Conservation (phyloP, 1,284 basidiomycete species). For the Pseudozyma sp. region DNA sequence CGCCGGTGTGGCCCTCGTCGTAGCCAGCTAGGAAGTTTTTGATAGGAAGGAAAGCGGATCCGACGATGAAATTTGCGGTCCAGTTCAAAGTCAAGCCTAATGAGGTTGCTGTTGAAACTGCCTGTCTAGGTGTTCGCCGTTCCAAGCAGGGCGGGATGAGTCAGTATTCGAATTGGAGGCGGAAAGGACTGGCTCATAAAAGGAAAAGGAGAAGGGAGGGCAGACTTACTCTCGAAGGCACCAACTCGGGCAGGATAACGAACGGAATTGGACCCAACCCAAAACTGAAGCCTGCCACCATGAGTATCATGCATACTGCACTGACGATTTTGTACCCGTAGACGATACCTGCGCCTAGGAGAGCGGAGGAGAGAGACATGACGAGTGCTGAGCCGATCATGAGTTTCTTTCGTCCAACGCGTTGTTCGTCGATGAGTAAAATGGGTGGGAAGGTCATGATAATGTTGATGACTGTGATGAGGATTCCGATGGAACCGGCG, state of each 20-base stretch:
- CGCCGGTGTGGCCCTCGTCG: constrained; percentile 54
- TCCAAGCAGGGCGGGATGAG: neutral
- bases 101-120: constrained; percentile 85
- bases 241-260: constrained; percentile 90
- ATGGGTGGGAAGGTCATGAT: constrained; percentile 84
- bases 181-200: too few species aligned
- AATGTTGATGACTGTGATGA: constrained; percentile 74
- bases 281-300: constrained; percentile 88
- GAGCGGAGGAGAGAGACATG: constrained; percentile 77
- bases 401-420: constrained; percentile 70
- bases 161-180: too few species aligned
- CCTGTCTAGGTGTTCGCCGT: constrained; percentile 71
- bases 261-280: constrained; percentile 93
- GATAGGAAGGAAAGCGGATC: constrained; percentile 83
- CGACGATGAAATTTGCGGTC: constrained; percentile 85
- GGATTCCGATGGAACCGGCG: constrained; percentile 55
- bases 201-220: too few species aligned
- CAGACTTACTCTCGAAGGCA: constrained; percentile 72
- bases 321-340: constrained; percentile 73
- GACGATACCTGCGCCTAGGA: constrained; percentile 79
- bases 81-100: constrained; percentile 87
- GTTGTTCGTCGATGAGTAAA: constrained; percentile 78
- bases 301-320: constrained; percentile 81
- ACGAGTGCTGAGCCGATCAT: constrained; percentile 72
- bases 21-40: constrained; percentile 75